Base-by-base conservation (phyloP, 805 yeast genomes). In the Hanseniaspora vineae region DNA sequence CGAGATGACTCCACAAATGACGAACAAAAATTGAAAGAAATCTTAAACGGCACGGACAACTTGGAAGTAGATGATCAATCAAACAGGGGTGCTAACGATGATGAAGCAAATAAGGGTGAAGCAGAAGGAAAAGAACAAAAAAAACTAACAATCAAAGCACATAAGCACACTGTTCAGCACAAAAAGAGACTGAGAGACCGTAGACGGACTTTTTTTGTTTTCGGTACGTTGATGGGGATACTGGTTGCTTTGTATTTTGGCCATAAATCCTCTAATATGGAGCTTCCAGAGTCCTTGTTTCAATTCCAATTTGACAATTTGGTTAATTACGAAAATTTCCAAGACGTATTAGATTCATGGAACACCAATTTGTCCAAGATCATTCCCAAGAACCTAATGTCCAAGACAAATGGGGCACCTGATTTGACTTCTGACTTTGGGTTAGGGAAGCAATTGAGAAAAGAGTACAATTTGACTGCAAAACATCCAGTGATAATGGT, bases 401-500 rank as follows among this genome's bases (percentile, higher is more conserved):
- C 51, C 12, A 59, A 58, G 35, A 45, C 29, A 8, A 23, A 8
- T 23, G 6, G 33, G 1, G 53, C 49, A 11, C 52, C 70, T 18
- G 81, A 81, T 37, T 71, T 83, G 5, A 76, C 87, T 6, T 95
- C 87, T 51, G 79, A 89, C 44, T 92, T 92, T 67, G 86, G 92
- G 0, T 95, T 88, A 15, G 98, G 98, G 1, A 76, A 72, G 54
- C 66, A 73, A 42, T 66, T 90, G 71, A 66, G 66, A 35, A 59
- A 63, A 11, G 76, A 75, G 20, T 69, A 74, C 31, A 75, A 78
- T 35, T 66, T 78, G 31, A 60, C 69, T 0, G 72, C 80, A 0
- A 77, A 83, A 52, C 73, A 77, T 63, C 95, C 95, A 6, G 95
- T 92, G 13, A 76, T 92, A 3, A 75, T 92, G 80, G 86, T 92